A percentile compares a stretch with the other conserved stretches of the same genome.
phyloP scores from a whole-genome alignment of 305 asterid species.

The Fraxinus platypoda region DNA sequence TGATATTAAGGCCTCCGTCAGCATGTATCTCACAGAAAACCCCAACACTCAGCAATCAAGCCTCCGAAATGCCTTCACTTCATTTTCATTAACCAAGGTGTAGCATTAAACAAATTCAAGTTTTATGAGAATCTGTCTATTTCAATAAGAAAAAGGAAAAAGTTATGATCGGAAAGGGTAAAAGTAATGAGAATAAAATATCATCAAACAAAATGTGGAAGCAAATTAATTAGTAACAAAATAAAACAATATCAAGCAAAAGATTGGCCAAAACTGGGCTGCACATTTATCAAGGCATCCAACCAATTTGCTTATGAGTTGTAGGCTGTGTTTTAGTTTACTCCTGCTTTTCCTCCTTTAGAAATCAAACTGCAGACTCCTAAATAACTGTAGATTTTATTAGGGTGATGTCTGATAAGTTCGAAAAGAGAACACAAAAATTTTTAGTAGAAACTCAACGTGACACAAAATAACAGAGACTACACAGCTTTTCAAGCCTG shows the following conservation, averaged over 20 bases:
- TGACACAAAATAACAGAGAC: background rate
- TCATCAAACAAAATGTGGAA: background rate
- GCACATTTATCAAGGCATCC: background rate
- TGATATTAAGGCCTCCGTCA: background rate
- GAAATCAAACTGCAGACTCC: background rate
- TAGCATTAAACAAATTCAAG: background rate
- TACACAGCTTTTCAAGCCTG: background rate
- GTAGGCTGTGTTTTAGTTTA: background rate
- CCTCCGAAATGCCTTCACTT: background rate
- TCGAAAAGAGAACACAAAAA: background rate
- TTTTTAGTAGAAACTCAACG: background rate
- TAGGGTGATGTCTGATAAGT: background rate
- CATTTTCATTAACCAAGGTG: background rate
- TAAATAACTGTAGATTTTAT: slow-evolving; percentile 3
- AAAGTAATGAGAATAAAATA: background rate
- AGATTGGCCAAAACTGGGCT: background rate
- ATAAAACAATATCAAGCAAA: background rate
- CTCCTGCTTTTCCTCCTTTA: slow-evolving; percentile 6
- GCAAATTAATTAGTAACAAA: background rate
- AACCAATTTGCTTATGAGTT: background rate
- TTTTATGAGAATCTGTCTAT: background rate
- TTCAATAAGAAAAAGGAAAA: background rate
- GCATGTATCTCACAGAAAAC: background rate
- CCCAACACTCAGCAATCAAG: background rate
- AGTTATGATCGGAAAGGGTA: background rate